Conservation (phyloP, 352 stramenopile species). For the Pythium myriotylum region DNA sequence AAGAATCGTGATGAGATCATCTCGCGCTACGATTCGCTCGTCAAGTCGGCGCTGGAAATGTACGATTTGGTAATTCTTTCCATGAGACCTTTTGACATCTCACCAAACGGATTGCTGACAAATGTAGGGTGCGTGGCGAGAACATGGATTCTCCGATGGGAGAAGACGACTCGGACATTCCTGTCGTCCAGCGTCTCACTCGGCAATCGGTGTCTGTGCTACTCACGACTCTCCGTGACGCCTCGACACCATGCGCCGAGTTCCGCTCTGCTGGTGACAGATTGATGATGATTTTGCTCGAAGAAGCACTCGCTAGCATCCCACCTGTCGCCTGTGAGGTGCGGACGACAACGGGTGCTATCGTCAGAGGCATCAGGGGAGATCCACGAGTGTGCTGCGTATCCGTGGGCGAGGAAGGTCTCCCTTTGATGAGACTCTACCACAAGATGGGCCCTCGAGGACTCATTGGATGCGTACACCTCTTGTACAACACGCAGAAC, state of each 20-base stretch:
- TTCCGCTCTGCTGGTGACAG: conserved; percentile 47
- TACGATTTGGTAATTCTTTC: conserved; percentile 25
- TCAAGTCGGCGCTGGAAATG: conserved; percentile 60
- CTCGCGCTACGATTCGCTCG: conserved; percentile 59
- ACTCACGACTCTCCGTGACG: conserved; percentile 52
- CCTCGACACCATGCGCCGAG: conserved; percentile 7
- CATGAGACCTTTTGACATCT: too few species aligned
- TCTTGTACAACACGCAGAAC: not conserved
- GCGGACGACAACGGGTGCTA: conserved; percentile 32
- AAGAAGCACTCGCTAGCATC: conserved; percentile 47
- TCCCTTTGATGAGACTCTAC: conserved; percentile 54
- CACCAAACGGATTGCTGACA: too few species aligned
- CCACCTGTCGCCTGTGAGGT: conserved; percentile 39
- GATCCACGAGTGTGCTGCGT: conserved; percentile 40
- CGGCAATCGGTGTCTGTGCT: conserved; percentile 43
- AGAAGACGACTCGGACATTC: not conserved
- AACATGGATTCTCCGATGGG: not conserved
- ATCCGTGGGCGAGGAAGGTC: conserved; percentile 39
- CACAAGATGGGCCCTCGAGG: conserved; percentile 52
- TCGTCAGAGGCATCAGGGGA: conserved; percentile 33
- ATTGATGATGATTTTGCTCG: conserved; percentile 64
- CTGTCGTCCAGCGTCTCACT: conserved; percentile 4
- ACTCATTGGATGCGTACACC: conserved; percentile 24
- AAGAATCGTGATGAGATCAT: conserved; percentile 78
- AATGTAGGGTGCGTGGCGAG: not conserved